phyloP scores from a whole-genome alignment of 768 basidiomycete genomes.

The Leccinum rimulosum region DNA sequence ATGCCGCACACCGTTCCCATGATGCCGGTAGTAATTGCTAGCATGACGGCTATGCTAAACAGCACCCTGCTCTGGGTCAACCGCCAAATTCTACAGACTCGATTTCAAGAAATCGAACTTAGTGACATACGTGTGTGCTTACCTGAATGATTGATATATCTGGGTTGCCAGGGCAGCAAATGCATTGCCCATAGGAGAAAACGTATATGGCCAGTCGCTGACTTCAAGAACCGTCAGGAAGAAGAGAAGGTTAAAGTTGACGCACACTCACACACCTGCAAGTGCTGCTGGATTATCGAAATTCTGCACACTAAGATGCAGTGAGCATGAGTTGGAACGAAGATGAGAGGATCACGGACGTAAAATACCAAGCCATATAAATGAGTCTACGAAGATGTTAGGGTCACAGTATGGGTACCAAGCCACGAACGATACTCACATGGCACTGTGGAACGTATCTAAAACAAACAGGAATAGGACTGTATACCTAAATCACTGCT shows the following conservation, averaged over 20 bases:
- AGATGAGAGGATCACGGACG: constrained; percentile 1
- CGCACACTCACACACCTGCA: background rate
- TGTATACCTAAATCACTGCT: constrained; percentile 10
- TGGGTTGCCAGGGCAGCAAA: constrained; percentile 50
- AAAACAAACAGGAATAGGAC: constrained; percentile 17
- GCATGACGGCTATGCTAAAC: background rate
- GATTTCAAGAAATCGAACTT: background rate
- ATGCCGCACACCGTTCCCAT: background rate
- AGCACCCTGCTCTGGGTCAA: background rate
- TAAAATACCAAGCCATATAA: constrained; percentile 20
- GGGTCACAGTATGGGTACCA: background rate
- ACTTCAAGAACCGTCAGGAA: constrained; percentile 22
- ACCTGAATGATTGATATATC: constrained; percentile 46
- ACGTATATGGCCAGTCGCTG: constrained; percentile 48
- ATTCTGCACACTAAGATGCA: background rate
- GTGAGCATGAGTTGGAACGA: background rate
- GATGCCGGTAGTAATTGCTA: background rate
- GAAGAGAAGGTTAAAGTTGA: background rate
- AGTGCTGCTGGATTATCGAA: background rate
- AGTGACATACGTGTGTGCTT: constrained; percentile 4
- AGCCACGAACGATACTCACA: constrained; percentile 6
- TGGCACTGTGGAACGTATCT: constrained; percentile 18
- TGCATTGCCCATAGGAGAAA: constrained; percentile 48
- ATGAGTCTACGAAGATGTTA: constrained; percentile 4
- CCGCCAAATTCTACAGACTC: constrained; percentile 12